Base-by-base conservation (phyloP, 768 basidiomycete species). In the Boletus rubescentipes region DNA sequence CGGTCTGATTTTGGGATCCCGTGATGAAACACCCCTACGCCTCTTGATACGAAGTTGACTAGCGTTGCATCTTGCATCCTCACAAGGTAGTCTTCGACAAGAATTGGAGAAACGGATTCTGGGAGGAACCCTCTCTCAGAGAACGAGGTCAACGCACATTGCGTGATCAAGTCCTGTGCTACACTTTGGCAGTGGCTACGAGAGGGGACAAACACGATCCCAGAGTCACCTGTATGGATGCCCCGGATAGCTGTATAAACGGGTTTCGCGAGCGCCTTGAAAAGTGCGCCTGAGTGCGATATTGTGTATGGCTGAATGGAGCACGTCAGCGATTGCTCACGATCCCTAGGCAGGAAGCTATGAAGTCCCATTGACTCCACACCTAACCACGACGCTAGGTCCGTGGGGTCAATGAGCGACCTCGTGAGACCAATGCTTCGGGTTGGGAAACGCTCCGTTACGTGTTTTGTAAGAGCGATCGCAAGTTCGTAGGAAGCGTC, bases 231-330 rank as follows among this genome's bases (percentile, higher is more conserved):
- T 12, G 68, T 63, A 2, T 74, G 67, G 3, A 73, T 74, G 14
- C 72, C 65, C 53, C 73, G 79, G 54, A 97, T 84, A n/a, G 85
- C 85, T 10, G 83, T 72, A 70, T 95, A 91, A 2, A 87, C 85
- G 4, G 96, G 93, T 67, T 93, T 95, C 43, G 89, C 83, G 87
- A 98, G 97, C 2, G 86, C 82, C 64, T 94, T 95, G 72, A 93
- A 86, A 18, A 98, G 77, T 0, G 91, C 85, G 0, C 88, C 80
- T 5, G 95, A 97, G 62, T 93, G 85, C 0, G 93, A 83, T 41
- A 93, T 88, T 16, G 85, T 87, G 73, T 96, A 98, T 0, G 91
- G 80, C 50, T 89, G 85, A 12, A 84, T 79, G 16, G 80, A 79
- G 30, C 84, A 79, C 9, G 75, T 74, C 18, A 98, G 73, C 0